Percentiles rank a stretch among this genome's conserved stretches.
Evolutionary conservation across 2,329 filamentous ascomycete genomes (phyloP).

Genomic region (Acephala macrosclerotiorum): DNA sequence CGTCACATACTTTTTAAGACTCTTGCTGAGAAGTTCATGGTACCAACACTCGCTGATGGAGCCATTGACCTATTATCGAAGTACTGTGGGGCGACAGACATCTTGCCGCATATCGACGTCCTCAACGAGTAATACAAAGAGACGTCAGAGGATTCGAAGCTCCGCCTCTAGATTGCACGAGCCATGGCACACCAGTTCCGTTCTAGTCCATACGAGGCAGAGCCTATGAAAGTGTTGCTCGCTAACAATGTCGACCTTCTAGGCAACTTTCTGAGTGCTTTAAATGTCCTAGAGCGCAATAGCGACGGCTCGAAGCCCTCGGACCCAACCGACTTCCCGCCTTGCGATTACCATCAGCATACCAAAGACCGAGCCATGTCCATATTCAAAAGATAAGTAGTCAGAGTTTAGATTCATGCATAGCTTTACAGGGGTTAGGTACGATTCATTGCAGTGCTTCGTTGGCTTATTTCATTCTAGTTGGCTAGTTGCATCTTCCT

Average conservation of each 20-base stretch:
- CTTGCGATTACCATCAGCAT: conserved; percentile 14
- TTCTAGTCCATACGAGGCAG: not conserved
- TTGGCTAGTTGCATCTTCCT: no score
- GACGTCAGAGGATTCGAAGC: not conserved
- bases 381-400: not conserved
- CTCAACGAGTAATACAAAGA: not conserved
- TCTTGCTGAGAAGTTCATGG: conserved; percentile 5
- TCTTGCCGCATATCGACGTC: not conserved
- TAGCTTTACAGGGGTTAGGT: not conserved
- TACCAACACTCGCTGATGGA: not conserved
- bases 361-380: not conserved
- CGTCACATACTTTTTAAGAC: not conserved
- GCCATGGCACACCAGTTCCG: not conserved
- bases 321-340: not conserved
- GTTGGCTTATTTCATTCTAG: no score
- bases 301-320: not conserved
- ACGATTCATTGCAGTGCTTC: not conserved
- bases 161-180: not conserved
- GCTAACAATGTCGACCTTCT: not conserved
- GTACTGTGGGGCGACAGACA: no score
- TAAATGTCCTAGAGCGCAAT: not conserved
- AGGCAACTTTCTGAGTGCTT: not conserved
- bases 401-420: not conserved
- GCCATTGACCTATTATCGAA: not conserved
- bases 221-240: not conserved